Evolutionary conservation across 257 asterid genomes (phyloP), one percentile per base, ranked within the genome.

Genomic region (Nicotiana otophora): DNA sequence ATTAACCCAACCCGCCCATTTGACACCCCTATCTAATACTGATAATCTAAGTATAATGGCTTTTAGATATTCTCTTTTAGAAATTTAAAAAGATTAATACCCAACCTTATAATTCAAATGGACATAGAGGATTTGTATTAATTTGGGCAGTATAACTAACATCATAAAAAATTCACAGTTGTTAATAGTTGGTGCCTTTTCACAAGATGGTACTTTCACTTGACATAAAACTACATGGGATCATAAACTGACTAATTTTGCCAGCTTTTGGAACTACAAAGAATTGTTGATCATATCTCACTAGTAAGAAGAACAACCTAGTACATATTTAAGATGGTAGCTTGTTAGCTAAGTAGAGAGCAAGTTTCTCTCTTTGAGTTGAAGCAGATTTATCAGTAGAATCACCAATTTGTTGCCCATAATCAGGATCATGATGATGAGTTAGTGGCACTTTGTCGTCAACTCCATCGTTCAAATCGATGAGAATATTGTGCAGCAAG

Each of bases 321-420:
- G 39, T 7, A 48, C 80, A 75, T 51, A 61, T 4, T 23, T 61
- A 26, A 75, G 86, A 14, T 58, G 80, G 58, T 30, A 63, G 48
- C 16, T 79, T 82, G 63, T 66, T 72, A n/a, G 86, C 70, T 51
- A 86, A 77, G 72, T 57, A 81, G n/a, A 74, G 86, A 30, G 86
- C 88, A 62, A 86, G 84, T 60, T 62, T 86, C 75, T 86, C 82
- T 83, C 88, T 83, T 75, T 55, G 86, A 74, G 8, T 63, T 5
- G 34, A 30, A n/a, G 77, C 84, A 31, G 51, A 20, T 55, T 75
- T 34, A 33, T 83, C 82, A 17, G 39, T 33, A 48, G 34, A 17
- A 28, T 66, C 62, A 3, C 78, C n/a, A 2, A 42, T 26, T 67
- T 80, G 77, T 83, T 83, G 83, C 9, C 66, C 36, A 39, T 48